These are phyloP conservation scores for Artemisia argyi DNA, from an alignment of 129 eudicot genomes.

Conservation along the genomic window DNA sequence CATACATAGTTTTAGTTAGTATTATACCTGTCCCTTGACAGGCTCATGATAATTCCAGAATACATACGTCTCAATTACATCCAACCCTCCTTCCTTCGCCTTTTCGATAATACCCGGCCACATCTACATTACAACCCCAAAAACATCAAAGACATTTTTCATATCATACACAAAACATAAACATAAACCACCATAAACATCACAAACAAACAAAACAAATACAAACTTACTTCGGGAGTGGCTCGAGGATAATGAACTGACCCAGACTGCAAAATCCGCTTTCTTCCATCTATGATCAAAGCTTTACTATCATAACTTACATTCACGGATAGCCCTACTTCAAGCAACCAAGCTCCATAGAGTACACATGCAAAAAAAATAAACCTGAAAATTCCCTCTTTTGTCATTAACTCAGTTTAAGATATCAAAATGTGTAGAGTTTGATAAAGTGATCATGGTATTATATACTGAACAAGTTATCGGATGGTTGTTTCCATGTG, in stretches of 20 bases:
- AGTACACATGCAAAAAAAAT: constrained; percentile 34
- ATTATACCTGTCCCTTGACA: constrained; percentile 66
- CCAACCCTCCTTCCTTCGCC: constrained; percentile 84
- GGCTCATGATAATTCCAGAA: constrained; percentile 92
- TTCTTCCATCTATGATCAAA: constrained; percentile 71
- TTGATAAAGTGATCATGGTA: neutral
- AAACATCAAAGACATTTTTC: constrained; percentile 6
- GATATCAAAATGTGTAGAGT: constrained; percentile 7
- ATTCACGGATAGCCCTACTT: constrained; percentile 36
- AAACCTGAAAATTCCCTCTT: constrained; percentile 18
- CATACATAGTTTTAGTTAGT: neutral
- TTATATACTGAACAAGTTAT: neutral
- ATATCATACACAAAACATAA: neutral
- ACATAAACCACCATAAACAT: neutral
- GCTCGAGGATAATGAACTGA: constrained; percentile 78
- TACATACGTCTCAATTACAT: constrained; percentile 76
- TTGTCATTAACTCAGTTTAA: constrained; percentile 36
- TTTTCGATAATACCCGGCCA: constrained; percentile 69
- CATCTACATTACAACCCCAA: constrained; percentile 41
- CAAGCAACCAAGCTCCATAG: constrained; percentile 40
- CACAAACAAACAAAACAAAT: neutral
- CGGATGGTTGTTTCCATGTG: constrained; percentile 25
- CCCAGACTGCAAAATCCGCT: constrained; percentile 70
- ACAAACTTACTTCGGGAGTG: constrained; percentile 65
- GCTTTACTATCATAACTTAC: constrained; percentile 74